phyloP scores from a whole-genome alignment of 177 flowering plant genomes.

The Vitis hybrid region DNA sequence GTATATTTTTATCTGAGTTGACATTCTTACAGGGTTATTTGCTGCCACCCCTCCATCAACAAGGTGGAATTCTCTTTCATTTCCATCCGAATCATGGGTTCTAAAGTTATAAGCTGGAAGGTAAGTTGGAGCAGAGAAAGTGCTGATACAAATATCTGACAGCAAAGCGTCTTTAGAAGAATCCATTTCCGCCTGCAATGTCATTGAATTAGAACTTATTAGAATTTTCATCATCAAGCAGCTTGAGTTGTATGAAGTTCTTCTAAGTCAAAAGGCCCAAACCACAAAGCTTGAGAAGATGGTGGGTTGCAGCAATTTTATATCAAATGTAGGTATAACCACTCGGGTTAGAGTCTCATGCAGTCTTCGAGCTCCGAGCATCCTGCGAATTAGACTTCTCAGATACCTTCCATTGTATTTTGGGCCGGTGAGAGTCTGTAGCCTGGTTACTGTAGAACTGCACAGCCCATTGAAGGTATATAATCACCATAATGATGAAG shows the following conservation, averaged over 20 bases:
- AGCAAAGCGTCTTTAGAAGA: conserved; percentile 7
- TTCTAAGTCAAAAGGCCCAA: too few species aligned
- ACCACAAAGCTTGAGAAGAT: neutral
- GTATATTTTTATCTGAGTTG: neutral
- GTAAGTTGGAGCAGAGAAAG: conserved; percentile 10
- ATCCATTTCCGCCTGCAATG: conserved; percentile 1
- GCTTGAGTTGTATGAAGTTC: too few species aligned
- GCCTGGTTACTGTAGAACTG: neutral
- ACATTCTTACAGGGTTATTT: conserved; percentile 7
- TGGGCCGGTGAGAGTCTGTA: neutral
- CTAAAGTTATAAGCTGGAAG: conserved; percentile 7
- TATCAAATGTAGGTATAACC: conserved; percentile 6
- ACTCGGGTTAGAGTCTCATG: conserved; percentile 1
- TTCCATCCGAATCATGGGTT: conserved; percentile 2
- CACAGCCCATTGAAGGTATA: neutral
- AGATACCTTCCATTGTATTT: conserved; percentile 1
- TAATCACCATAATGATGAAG: neutral
- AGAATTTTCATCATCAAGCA: too few species aligned
- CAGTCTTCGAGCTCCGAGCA: conserved; percentile 2
- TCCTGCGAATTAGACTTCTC: neutral
- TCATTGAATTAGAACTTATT: too few species aligned
- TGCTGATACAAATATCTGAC: conserved; percentile 7
- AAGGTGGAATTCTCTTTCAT: conserved; percentile 5
- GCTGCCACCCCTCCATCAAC: conserved; percentile 15
- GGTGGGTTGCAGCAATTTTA: conserved; percentile 1